Percentiles rank a stretch among this genome's conserved stretches.
phyloP scores from a whole-genome alignment of 176 grass and related monocot genomes.

The Oryza meridionalis region DNA sequence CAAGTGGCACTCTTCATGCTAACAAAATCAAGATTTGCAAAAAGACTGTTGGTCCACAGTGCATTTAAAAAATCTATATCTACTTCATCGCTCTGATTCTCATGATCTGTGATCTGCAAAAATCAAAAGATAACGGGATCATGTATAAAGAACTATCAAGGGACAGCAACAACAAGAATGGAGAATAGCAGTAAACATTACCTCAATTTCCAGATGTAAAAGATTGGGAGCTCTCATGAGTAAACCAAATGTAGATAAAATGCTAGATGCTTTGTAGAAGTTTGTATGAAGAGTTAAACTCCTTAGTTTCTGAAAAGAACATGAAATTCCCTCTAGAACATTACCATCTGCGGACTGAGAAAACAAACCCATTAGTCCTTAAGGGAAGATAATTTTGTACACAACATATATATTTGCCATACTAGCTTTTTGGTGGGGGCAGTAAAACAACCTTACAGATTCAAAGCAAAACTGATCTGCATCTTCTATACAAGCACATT shows the following conservation, averaged over 20 bases:
- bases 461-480: neutral
- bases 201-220: neutral
- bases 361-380: neutral
- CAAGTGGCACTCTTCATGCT: neutral
- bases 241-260: conserved; percentile 21
- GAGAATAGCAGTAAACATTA: neutral
- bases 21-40: neutral
- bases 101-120: neutral
- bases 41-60: neutral
- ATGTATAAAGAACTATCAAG: neutral
- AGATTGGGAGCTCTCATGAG: conserved; percentile 5
- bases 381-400: neutral
- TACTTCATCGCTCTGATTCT: neutral
- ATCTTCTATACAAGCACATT: neutral
- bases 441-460: neutral
- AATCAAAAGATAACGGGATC: neutral
- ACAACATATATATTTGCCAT: too few relatives aligned
- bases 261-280: neutral
- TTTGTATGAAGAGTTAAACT: neutral
- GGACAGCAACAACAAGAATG: neutral
- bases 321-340: neutral
- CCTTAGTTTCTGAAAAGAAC: conserved; percentile 16
- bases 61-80: neutral
- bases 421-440: too few relatives aligned
- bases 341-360: conserved; percentile 11